These are phyloP conservation scores for Hypoxylon sp. DNA, from an alignment of 2,329 filamentous ascomycete genomes.

Conservation along the genomic window DNA sequence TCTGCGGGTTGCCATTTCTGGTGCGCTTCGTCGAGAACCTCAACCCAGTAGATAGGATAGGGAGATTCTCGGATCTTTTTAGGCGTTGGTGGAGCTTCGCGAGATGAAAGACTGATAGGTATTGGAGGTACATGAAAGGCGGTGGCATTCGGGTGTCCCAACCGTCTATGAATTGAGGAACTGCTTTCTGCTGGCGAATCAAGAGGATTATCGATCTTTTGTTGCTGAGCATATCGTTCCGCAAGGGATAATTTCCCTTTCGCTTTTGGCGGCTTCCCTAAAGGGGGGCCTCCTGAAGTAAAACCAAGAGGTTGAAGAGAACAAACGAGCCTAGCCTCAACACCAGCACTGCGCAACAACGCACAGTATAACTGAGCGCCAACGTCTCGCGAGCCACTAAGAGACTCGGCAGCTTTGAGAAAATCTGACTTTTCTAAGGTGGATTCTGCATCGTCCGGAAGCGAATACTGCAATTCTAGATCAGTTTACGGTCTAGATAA, in stretches of 20 bases:
- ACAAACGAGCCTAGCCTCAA: slow-evolving; percentile 87
- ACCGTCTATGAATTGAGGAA: slow-evolving; percentile 61
- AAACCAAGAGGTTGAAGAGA: slow-evolving; percentile 89
- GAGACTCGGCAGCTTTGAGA: slow-evolving; percentile 73
- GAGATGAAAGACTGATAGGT: slow-evolving; percentile 55
- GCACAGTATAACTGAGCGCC: slow-evolving; percentile 94
- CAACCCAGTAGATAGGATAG: slow-evolving; percentile 94
- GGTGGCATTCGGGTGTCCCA: slow-evolving; percentile 69
- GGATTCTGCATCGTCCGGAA: slow-evolving; percentile 75
- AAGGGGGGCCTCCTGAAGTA: slow-evolving; percentile 65
- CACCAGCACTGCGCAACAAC: slow-evolving; percentile 83
- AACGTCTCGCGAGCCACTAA: slow-evolving; percentile 88
- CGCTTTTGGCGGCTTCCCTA: slow-evolving; percentile 59
- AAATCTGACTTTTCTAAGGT: slow-evolving; percentile 82
- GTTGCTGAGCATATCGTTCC: slow-evolving; percentile 59
- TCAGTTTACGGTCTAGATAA: slow-evolving; percentile 27
- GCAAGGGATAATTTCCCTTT: slow-evolving; percentile 51
- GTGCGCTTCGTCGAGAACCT: slow-evolving; percentile 86
- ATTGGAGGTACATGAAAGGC: slow-evolving; percentile 65
- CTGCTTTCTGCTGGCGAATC: slow-evolving; percentile 50
- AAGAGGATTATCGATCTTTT: slow-evolving; percentile 57
- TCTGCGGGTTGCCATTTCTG: slow-evolving; percentile 95
- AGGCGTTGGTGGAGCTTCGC: slow-evolving; percentile 54
- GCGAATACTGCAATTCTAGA: slow-evolving; percentile 62
- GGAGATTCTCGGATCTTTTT: slow-evolving; percentile 75